Percentiles rank a stretch among this genome's conserved stretches.
These are phyloP conservation scores for Penicillium sp. DNA, from an alignment of 2,329 filamentous ascomycete genomes.

Conservation along the genomic window DNA sequence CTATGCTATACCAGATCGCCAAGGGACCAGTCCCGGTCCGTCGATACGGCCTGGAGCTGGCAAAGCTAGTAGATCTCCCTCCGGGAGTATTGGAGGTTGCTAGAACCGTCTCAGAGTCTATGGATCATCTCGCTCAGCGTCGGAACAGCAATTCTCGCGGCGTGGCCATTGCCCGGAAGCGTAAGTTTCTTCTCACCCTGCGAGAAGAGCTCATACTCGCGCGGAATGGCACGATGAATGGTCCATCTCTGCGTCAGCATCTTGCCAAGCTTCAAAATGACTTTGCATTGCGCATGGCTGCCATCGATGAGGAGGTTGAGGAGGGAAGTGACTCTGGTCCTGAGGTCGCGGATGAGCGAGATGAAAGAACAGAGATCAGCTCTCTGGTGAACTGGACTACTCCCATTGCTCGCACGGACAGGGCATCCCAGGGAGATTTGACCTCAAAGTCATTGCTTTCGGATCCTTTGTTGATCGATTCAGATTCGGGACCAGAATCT, in stretches of 20 bases:
- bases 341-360: constrained; percentile 10
- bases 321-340: constrained; percentile 18
- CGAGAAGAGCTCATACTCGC: constrained; percentile 73
- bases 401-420: not conserved
- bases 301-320: constrained; percentile 54
- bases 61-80: constrained; percentile 73
- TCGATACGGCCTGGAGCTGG: constrained; percentile 83
- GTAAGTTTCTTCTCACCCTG: constrained; percentile 73
- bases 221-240: constrained; percentile 64
- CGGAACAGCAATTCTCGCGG: constrained; percentile 62
- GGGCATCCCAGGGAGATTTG: not conserved
- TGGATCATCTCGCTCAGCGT: constrained; percentile 60
- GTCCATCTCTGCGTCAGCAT: constrained; percentile 64
- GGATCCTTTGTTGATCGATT: constrained; percentile 7
- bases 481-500: not conserved
- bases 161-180: constrained; percentile 61
- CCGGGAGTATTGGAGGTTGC: constrained; percentile 67
- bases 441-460: not conserved
- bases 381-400: not conserved
- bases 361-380: not conserved
- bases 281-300: constrained; percentile 71
- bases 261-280: constrained; percentile 70
- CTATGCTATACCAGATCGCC: constrained; percentile 83
- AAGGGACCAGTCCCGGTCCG: constrained; percentile 69
- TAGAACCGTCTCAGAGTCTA: constrained; percentile 62